Evolutionary conservation across 2,329 filamentous ascomycete species (phyloP).

Genomic region (Dothistroma septosporum): DNA sequence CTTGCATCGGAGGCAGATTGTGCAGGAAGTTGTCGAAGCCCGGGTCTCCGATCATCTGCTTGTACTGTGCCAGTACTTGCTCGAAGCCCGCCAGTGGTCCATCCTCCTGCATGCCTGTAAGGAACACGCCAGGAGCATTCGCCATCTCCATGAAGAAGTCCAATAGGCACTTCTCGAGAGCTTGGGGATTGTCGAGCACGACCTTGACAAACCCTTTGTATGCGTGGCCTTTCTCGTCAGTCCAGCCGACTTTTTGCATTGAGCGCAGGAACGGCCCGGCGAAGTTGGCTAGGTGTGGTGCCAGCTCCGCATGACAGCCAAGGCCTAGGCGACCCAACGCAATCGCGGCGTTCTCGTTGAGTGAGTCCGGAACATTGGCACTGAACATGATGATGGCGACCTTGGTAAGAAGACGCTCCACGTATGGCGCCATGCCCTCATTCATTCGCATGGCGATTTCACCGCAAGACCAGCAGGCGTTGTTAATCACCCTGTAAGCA

Average conservation of each 20-base stretch:
- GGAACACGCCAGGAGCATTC: conserved; percentile 56
- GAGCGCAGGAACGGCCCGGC: conserved; percentile 75
- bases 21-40: conserved; percentile 51
- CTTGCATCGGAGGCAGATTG: conserved; percentile 43
- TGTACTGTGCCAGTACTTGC: conserved; percentile 52
- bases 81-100: conserved; percentile 68
- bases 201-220: conserved; percentile 86
- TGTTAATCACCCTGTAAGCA: conserved; percentile 91
- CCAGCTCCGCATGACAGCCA: conserved; percentile 69
- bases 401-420: conserved; percentile 70
- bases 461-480: conserved; percentile 93
- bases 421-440: conserved; percentile 68
- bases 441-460: conserved; percentile 82
- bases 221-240: conserved; percentile 90
- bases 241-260: conserved; percentile 80
- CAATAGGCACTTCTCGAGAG: conserved; percentile 80
- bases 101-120: conserved; percentile 57
- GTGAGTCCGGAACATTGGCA: conserved; percentile 75
- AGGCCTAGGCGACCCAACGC: conserved; percentile 84
- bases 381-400: conserved; percentile 81
- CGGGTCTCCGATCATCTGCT: conserved; percentile 46
- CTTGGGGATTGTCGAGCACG: conserved; percentile 80
- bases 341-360: conserved; percentile 91
- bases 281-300: conserved; percentile 73
- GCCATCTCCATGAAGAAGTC: conserved; percentile 84